These are phyloP conservation scores for Salmacisia buchloeana DNA, from an alignment of 1,284 basidiomycete species.

Conservation along the genomic window DNA sequence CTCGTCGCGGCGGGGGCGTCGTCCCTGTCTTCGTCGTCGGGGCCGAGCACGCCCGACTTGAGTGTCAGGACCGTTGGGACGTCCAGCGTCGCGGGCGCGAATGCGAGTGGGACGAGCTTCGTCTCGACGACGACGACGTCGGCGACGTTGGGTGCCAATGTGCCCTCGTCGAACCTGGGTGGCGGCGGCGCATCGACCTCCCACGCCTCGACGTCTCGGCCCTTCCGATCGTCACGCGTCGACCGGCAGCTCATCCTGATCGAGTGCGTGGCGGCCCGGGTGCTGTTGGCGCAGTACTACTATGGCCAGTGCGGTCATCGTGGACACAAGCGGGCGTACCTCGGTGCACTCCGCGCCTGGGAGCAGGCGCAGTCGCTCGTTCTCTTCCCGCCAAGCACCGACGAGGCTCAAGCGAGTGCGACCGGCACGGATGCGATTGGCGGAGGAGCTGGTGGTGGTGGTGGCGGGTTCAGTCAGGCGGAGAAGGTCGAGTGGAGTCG, in stretches of 20 bases:
- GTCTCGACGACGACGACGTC: conserved; percentile 18
- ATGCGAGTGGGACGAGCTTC: conserved; percentile 18
- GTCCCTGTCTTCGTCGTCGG: too few relatives aligned
- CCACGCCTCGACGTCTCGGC: conserved; percentile 9
- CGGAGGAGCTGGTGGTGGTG: neutral
- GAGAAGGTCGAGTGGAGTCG: conserved; percentile 41
- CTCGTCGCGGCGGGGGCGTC: too few relatives aligned
- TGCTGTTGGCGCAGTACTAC: conserved; percentile 35
- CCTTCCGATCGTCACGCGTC: conserved; percentile 7
- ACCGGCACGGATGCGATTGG: conserved; percentile 12
- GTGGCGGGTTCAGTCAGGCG: conserved; percentile 26
- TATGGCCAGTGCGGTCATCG: conserved; percentile 27
- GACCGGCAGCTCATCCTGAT: conserved; percentile 34
- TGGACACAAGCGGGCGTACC: conserved; percentile 23
- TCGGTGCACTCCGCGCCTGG: conserved; percentile 37
- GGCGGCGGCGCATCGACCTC: conserved; percentile 18
- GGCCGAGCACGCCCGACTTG: too few relatives aligned
- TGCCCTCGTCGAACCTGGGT: conserved; percentile 7
- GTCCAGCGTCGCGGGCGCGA: too few relatives aligned
- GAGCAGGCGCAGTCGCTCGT: conserved; percentile 29
- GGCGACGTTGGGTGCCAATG: conserved; percentile 21
- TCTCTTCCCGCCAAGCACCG: conserved; percentile 13
- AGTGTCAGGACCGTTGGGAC: neutral
- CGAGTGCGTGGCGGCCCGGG: conserved; percentile 38
- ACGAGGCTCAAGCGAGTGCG: conserved; percentile 13